Evolutionary conservation across 2,329 filamentous ascomycete genomes (phyloP).

Genomic region (Elsinoe fawcettii): DNA sequence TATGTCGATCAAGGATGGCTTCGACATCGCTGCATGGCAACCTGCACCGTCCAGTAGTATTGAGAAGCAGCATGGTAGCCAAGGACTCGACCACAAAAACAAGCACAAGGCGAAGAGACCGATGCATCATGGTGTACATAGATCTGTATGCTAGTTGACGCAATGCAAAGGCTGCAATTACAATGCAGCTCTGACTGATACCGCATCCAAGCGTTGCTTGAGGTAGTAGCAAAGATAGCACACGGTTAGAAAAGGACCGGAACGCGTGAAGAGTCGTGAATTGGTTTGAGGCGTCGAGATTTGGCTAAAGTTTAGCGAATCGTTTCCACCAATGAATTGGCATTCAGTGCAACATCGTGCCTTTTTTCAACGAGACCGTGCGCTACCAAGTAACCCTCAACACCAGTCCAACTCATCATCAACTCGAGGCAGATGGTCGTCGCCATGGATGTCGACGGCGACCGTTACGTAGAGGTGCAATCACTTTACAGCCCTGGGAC

Average conservation of each 20-base stretch:
- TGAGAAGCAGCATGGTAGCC: conserved; percentile 37
- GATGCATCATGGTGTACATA: conserved; percentile 42
- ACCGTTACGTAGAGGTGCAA: no score
- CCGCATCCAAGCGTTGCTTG: no score
- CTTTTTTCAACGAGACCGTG: neutral
- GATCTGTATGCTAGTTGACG: conserved; percentile 43
- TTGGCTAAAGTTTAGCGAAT: neutral
- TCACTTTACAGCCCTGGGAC: no score
- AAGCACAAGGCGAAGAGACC: conserved; percentile 39
- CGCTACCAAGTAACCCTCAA: neutral
- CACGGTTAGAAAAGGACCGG: no score
- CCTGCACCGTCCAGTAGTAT: conserved; percentile 30
- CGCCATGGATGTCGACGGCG: no score
- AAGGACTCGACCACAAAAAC: conserved; percentile 33
- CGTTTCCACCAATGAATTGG: neutral
- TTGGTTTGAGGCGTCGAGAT: neutral
- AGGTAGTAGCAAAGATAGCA: no score
- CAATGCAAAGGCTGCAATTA: no score
- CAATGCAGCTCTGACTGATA: no score
- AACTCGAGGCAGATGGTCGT: no score
- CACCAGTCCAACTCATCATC: no score
- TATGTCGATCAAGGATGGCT: conserved; percentile 43
- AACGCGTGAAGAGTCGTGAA: no score
- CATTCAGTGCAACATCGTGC: neutral
- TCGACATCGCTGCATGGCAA: conserved; percentile 46